These are phyloP conservation scores for Kernera saxatilis DNA, from an alignment of 345 rosid species.

Conservation along the genomic window DNA sequence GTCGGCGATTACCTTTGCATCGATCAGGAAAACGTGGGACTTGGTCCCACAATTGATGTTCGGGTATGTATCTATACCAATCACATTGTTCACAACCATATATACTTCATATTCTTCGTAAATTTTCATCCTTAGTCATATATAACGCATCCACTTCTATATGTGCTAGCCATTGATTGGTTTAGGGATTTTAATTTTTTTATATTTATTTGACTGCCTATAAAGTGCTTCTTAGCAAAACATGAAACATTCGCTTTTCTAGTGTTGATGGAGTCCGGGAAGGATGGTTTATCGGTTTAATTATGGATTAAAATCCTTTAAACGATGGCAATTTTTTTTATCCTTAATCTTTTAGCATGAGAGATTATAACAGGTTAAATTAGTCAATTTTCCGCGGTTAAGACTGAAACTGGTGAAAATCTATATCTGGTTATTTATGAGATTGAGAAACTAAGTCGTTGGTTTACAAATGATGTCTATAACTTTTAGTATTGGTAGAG, in stretches of 20 bases:
- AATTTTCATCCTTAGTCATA: not conserved
- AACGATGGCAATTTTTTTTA: too few relatives aligned
- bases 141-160: not conserved
- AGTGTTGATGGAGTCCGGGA: too few relatives aligned
- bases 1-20: conserved; percentile 18
- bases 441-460: not conserved
- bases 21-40: not conserved
- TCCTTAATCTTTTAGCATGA: too few relatives aligned
- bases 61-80: conserved; percentile 14
- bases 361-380: too few relatives aligned
- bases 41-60: conserved; percentile 24
- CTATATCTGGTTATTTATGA: not conserved
- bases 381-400: not conserved
- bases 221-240: not conserved
- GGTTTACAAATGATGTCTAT: not conserved
- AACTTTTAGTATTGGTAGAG: not conserved
- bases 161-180: not conserved
- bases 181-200: not conserved
- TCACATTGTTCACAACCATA: not conserved
- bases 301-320: not conserved
- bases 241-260: not conserved
- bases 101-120: not conserved
- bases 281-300: not conserved
- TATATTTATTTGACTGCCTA: not conserved
- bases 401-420: not conserved